Base-by-base conservation (phyloP, 179 eudicot genomes). In the Silene noctiflora region DNA sequence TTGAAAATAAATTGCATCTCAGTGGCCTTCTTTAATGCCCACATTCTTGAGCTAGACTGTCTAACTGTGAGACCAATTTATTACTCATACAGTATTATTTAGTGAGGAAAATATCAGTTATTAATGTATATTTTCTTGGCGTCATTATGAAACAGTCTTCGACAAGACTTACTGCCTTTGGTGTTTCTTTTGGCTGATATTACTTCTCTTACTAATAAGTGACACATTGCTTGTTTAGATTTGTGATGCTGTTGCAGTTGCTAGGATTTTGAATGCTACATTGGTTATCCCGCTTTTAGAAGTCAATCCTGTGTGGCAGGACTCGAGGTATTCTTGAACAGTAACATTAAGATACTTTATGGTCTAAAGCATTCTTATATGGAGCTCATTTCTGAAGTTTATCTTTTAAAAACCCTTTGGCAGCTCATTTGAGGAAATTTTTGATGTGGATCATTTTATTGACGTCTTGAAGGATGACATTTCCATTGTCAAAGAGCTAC, bases 241-340 rank as follows among this genome's bases (percentile, higher is more conserved):
- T 35, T 95, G 99, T 83, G 99, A 95, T 77, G 99, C 99, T 77
- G 98, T 95, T 86, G 98, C 97, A 1, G 95, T 95, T 79, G 98
- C 98, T 65, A 95, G 93, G 84, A 93, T 93, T 81, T 73, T 95
- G 78, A 95, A 95, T 81, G 99, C 98, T 22, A 93, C 99, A 61
- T 84, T 95, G 76, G 93, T 93, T 68, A 91, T 95, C 82, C 99
- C 99, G n/a, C 84, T 88, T 81, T 91, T 95, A 55, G 99, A 95
- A 95, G 89, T 93, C 21, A 95, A 95, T 91, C 95, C 97, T 71
- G 99, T 95, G 74, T 95, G 99, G 98, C 83, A 86, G 85, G 99
- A 95, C 82, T 86, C 98, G n/a, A 95, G 99, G 99, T 93, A 59
- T 59, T 77, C 61, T 25, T 78, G 27, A 7, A 9, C 8, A 17